A percentile compares a stretch with the other conserved stretches of the same genome.
Conservation (phyloP, 2,329 filamentous ascomycete genomes). For the Trichoderma sp. region DNA sequence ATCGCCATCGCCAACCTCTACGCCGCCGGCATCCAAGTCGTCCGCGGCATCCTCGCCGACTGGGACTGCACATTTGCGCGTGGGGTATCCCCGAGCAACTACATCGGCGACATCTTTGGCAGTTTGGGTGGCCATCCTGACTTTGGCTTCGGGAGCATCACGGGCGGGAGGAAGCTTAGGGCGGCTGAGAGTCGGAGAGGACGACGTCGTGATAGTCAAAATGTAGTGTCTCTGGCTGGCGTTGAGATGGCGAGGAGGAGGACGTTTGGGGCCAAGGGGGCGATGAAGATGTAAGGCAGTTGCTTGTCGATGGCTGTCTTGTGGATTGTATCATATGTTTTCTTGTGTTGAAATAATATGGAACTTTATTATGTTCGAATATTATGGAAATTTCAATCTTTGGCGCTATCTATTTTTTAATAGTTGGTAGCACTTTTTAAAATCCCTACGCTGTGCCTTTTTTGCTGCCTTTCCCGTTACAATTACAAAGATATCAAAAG, state of each 20-base stretch:
- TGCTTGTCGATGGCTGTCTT: too few species aligned
- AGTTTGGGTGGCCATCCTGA: constrained; percentile 65
- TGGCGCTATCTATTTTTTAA: background rate
- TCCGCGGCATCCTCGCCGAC: constrained; percentile 60
- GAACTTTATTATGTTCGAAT: background rate
- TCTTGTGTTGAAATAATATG: background rate
- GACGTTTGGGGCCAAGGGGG: constrained; percentile 28
- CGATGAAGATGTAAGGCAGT: constrained; percentile 27
- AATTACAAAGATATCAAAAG: background rate
- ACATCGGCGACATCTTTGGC: constrained; percentile 71
- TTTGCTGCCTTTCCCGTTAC: background rate
- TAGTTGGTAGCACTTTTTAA: background rate
- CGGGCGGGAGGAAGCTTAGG: constrained; percentile 37
- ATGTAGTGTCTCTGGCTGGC: constrained; percentile 24
- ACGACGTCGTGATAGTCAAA: background rate
- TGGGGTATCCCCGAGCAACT: constrained; percentile 63
- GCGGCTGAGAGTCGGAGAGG: constrained; percentile 20
- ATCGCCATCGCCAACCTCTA: constrained; percentile 68
- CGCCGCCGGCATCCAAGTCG: constrained; percentile 63
- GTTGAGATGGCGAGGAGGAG: constrained; percentile 34
- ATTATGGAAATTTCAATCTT: background rate
- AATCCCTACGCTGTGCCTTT: background rate
- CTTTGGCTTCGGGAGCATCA: constrained; percentile 59
- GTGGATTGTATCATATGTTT: background rate
- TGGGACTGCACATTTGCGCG: constrained; percentile 61